phyloP scores from a whole-genome alignment of 2,329 filamentous ascomycete genomes.

The Paramyrothecium sp. region DNA sequence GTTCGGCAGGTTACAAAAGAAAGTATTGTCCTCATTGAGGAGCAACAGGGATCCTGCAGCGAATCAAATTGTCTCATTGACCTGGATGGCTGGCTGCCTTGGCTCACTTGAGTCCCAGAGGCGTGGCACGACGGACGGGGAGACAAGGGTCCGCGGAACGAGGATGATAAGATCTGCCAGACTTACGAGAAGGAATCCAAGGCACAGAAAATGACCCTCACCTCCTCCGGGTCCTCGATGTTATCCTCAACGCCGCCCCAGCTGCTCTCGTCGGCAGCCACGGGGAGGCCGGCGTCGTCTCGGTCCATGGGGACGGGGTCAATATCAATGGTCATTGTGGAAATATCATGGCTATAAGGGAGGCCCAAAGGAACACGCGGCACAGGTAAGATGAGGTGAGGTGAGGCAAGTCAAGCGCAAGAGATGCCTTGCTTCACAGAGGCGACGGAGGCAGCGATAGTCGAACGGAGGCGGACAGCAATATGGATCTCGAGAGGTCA shows the following conservation, averaged over 20 bases:
- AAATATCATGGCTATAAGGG: not conserved
- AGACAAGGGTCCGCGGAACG: not conserved
- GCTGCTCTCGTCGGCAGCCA: constrained; percentile 30
- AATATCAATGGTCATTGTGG: constrained; percentile 6
- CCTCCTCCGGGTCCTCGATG: constrained; percentile 75
- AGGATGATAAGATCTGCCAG: not conserved
- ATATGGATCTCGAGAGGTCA: not conserved
- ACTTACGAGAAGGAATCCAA: constrained; percentile 88
- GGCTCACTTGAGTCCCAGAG: not conserved
- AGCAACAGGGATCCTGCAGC: not conserved
- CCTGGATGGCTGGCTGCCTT: not conserved
- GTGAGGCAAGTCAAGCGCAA: no score
- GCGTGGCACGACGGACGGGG: not conserved
- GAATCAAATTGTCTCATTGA: not conserved
- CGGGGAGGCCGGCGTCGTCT: constrained; percentile 11
- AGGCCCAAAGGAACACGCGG: not conserved
- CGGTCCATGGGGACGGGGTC: constrained; percentile 13
- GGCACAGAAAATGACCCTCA: constrained; percentile 74
- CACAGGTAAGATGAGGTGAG: not conserved
- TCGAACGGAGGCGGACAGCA: no score
- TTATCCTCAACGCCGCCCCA: constrained; percentile 66
- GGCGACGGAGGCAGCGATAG: no score
- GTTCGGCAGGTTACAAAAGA: not conserved
- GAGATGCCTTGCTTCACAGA: no score
- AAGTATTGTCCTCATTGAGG: not conserved